Conservation (phyloP, 805 yeast genomes). For the Blastobotrys terrestris region DNA sequence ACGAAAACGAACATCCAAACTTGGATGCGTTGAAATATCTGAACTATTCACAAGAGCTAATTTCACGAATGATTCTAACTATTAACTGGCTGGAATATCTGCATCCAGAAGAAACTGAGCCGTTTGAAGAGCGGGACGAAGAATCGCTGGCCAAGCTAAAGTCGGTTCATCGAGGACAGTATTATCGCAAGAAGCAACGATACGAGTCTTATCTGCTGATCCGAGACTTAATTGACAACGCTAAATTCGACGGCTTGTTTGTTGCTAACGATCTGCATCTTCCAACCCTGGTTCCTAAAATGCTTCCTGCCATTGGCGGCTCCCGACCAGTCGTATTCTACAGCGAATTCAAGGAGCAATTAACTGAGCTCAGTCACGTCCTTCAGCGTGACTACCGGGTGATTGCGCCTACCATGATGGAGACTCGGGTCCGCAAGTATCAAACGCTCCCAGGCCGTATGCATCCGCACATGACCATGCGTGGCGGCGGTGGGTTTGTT, state of each 20-base stretch:
- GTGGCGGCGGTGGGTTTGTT: constrained; percentile 88
- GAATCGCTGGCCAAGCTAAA: constrained; percentile 52
- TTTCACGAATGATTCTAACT: constrained; percentile 54
- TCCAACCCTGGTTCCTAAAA: constrained; percentile 53
- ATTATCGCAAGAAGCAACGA: constrained; percentile 57
- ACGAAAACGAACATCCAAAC: constrained; percentile 93
- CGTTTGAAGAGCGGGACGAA: constrained; percentile 37
- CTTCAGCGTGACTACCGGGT: constrained; percentile 61
- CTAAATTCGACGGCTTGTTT: constrained; percentile 69
- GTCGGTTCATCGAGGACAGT: constrained; percentile 56
- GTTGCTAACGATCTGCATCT: constrained; percentile 68
- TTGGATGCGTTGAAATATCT: constrained; percentile 62
- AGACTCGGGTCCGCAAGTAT: constrained; percentile 75
- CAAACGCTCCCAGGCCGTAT: constrained; percentile 92
- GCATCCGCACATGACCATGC: constrained; percentile 92
- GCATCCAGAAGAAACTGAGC: constrained; percentile 61
- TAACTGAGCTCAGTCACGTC: constrained; percentile 68
- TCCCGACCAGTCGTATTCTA: constrained; percentile 83
- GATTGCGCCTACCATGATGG: constrained; percentile 76
- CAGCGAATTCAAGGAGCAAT: constrained; percentile 70
- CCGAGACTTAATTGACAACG: constrained; percentile 39
- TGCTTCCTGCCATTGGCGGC: constrained; percentile 67
- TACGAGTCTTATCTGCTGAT: constrained; percentile 35
- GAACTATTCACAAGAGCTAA: constrained; percentile 46
- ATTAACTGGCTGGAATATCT: constrained; percentile 74